These are phyloP conservation scores for Corynespora cassiicola DNA, from an alignment of 2,329 filamentous ascomycete species.

Conservation along the genomic window DNA sequence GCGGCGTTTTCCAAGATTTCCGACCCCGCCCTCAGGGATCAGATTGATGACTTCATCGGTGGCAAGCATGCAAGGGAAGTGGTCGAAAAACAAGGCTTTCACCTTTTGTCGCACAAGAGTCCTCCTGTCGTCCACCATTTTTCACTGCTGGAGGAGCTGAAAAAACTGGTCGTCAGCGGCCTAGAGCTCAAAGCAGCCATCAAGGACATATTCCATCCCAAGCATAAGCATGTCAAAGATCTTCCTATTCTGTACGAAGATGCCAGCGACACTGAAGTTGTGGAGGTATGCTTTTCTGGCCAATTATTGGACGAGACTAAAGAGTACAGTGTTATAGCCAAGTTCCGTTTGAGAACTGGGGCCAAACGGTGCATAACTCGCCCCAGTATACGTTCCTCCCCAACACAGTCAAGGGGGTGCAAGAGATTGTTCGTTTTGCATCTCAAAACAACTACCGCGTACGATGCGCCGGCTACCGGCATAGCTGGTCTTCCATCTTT, in stretches of 20 bases:
- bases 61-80: constrained; percentile 31
- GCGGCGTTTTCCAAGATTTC: constrained; percentile 33
- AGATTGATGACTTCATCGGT: constrained; percentile 38
- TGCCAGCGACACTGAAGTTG: constrained; percentile 30
- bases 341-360: constrained; percentile 51
- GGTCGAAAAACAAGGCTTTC: constrained; percentile 27
- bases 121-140: constrained; percentile 42
- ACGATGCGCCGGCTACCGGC: constrained; percentile 52
- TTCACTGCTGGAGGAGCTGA: constrained; percentile 22
- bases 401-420: constrained; percentile 48
- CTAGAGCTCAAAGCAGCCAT: constrained; percentile 23
- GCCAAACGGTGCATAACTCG: constrained; percentile 46
- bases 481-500: constrained; percentile 53
- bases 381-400: constrained; percentile 52
- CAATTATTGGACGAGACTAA: neutral
- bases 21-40: constrained; percentile 27
- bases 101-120: constrained; percentile 31
- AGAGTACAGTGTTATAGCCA: constrained; percentile 20
- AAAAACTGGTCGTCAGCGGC: constrained; percentile 15
- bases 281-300: constrained; percentile 34
- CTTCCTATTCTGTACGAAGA: constrained; percentile 42
- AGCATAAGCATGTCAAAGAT: constrained; percentile 25
- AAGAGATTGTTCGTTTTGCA: constrained; percentile 50
- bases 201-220: constrained; percentile 26
- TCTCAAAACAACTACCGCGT: constrained; percentile 44